Percentiles rank a stretch among this genome's conserved stretches.
These are phyloP conservation scores for Takashimella koratensis DNA, from an alignment of 1,284 basidiomycete genomes.

Conservation along the genomic window DNA sequence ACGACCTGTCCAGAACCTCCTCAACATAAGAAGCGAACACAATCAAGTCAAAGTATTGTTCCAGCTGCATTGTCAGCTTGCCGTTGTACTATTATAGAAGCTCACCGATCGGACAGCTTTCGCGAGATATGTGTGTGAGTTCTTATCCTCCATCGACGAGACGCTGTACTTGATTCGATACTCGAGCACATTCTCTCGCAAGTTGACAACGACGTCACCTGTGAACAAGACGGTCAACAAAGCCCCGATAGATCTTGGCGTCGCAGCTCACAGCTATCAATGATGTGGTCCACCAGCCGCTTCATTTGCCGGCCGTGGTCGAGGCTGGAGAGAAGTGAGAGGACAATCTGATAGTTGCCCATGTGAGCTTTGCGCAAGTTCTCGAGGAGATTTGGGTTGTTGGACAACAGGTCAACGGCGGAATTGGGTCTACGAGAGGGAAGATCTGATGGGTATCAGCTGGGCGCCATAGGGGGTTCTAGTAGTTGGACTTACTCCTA, in stretches of 20 bases:
- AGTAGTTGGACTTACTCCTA: conserved; percentile 27
- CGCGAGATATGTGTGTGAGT: conserved; percentile 44
- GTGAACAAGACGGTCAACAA: conserved; percentile 7
- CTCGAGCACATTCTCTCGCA: conserved; percentile 81
- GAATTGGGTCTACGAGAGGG: conserved; percentile 54
- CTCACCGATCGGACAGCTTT: conserved; percentile 50
- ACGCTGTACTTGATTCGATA: conserved; percentile 81
- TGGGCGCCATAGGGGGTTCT: not conserved
- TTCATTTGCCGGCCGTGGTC: conserved; percentile 80
- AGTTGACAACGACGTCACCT: conserved; percentile 82
- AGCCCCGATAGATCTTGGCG: conserved; percentile 8
- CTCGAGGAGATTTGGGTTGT: conserved; percentile 73
- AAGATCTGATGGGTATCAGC: conserved; percentile 26
- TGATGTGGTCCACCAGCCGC: conserved; percentile 77
- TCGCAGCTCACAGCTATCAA: conserved; percentile 70
- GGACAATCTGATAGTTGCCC: conserved; percentile 85
- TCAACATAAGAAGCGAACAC: conserved; percentile 91
- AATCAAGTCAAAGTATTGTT: conserved; percentile 82
- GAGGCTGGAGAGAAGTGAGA: conserved; percentile 82
- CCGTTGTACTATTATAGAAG: not conserved
- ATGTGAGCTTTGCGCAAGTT: conserved; percentile 78
- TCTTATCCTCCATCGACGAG: conserved; percentile 66
- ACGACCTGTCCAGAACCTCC: conserved; percentile 58
- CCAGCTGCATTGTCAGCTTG: conserved; percentile 45
- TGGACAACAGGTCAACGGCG: conserved; percentile 76